These are phyloP conservation scores for Vitis hybrid DNA, from an alignment of 177 flowering plant species.

Conservation along the genomic window DNA sequence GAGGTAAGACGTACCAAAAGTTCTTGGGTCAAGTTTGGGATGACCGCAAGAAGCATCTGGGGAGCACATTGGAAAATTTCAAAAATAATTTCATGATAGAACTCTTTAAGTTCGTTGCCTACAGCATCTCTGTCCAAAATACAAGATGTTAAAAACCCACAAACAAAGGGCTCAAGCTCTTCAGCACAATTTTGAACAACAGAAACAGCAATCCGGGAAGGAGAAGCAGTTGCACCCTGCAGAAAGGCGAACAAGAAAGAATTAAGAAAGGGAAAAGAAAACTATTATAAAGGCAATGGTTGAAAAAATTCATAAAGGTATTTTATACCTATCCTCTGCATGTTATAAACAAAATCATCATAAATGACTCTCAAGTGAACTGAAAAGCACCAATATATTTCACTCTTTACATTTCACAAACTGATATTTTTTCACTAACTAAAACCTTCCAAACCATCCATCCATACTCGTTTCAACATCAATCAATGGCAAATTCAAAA, in stretches of 20 bases:
- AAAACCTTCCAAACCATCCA: no score
- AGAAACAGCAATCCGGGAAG: constrained; percentile 68
- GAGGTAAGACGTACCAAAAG: constrained; percentile 51
- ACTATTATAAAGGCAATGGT: neutral
- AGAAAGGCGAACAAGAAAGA: neutral
- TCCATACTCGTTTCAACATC: no score
- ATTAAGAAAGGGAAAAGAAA: neutral
- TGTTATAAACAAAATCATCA: no score
- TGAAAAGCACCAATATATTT: no score
- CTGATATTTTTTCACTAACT: no score
- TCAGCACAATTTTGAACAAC: constrained; percentile 57
- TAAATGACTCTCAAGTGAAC: no score
- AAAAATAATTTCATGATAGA: constrained; percentile 76
- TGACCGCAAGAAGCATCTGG: constrained; percentile 74
- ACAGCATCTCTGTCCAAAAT: constrained; percentile 63
- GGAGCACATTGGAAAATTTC: constrained; percentile 73
- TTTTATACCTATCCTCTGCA: no score
- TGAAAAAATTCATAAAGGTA: neutral
- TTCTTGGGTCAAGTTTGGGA: constrained; percentile 79
- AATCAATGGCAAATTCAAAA: no score
- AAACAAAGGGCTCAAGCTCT: constrained; percentile 59
- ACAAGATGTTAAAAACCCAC: constrained; percentile 65
- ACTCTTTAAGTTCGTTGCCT: constrained; percentile 63
- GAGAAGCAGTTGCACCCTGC: constrained; percentile 61
- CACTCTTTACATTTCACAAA: no score